phyloP scores from a whole-genome alignment of 495 filamentous ascomycete species.

The Aspergillus indologenus region DNA sequence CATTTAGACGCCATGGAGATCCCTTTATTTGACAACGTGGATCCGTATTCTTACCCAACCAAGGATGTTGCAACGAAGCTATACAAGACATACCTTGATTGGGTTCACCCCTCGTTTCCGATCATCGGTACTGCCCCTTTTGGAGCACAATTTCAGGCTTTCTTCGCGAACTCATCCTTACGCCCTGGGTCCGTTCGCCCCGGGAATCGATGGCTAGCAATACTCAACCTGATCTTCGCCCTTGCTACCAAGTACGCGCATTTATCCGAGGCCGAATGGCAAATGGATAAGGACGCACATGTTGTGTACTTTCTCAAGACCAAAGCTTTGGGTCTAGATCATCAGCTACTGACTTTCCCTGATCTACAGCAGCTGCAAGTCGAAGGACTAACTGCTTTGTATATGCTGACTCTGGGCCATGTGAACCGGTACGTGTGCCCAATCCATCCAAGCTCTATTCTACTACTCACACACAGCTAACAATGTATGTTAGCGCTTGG shows the following conservation, averaged over 20 bases:
- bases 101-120: slow-evolving; percentile 59
- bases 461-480: slow-evolving; percentile 6
- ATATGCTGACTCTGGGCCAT: slow-evolving; percentile 55
- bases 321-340: slow-evolving; percentile 49
- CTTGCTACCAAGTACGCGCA: slow-evolving; percentile 53
- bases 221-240: slow-evolving; percentile 62
- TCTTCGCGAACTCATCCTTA: slow-evolving; percentile 39
- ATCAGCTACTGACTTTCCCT: slow-evolving; percentile 47
- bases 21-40: slow-evolving; percentile 40
- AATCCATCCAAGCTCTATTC: not conserved
- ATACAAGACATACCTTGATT: slow-evolving; percentile 54
- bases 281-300: slow-evolving; percentile 49
- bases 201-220: slow-evolving; percentile 52
- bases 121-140: slow-evolving; percentile 57
- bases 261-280: slow-evolving; percentile 42
- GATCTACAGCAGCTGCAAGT: slow-evolving; percentile 59
- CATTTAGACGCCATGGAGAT: slow-evolving; percentile 53
- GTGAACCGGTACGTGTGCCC: slow-evolving; percentile 52
- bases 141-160: slow-evolving; percentile 45
- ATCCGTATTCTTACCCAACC: slow-evolving; percentile 49
- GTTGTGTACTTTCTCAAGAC: slow-evolving; percentile 55
- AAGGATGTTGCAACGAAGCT: slow-evolving; percentile 51
- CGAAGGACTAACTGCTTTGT: slow-evolving; percentile 56
- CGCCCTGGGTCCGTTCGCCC: slow-evolving; percentile 34
- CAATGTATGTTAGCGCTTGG: slow-evolving; percentile 51